Conservation (phyloP, 2,329 filamentous ascomycete species). For the Penicillium vulpinum region DNA sequence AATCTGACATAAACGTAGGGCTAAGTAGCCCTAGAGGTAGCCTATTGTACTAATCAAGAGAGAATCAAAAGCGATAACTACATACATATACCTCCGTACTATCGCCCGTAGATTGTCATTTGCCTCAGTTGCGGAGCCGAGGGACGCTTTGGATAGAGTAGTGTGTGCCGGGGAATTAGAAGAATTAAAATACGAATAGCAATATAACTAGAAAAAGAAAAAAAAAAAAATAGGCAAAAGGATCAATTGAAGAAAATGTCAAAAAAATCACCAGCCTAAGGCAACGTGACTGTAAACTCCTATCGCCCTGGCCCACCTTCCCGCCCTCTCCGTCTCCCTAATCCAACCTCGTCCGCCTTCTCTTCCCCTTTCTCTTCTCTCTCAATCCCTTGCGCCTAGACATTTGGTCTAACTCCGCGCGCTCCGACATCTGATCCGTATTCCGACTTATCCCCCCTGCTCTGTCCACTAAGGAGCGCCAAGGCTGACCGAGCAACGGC, state of each 20-base stretch:
- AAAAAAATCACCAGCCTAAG: constrained; percentile 7
- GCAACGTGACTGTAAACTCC: constrained; percentile 29
- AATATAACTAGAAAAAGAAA: neutral
- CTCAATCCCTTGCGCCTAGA: neutral
- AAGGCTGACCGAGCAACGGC: constrained; percentile 25
- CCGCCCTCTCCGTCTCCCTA: constrained; percentile 21
- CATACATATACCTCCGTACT: too few species aligned
- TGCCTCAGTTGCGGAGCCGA: constrained; percentile 18
- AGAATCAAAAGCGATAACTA: neutral
- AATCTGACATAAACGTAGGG: neutral
- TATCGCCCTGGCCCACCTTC: constrained; percentile 27
- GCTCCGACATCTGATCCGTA: neutral
- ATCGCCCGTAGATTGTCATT: constrained; percentile 13
- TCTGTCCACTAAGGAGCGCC: constrained; percentile 16
- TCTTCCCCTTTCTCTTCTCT: constrained; percentile 1
- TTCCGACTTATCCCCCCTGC: constrained; percentile 7
- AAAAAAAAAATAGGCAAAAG: neutral
- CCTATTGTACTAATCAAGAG: neutral
- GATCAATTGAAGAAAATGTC: neutral
- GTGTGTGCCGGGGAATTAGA: neutral
- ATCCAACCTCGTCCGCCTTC: constrained; percentile 15
- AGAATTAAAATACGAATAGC: neutral
- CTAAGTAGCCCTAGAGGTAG: too few species aligned
- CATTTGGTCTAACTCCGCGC: constrained; percentile 1
- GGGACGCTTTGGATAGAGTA: constrained; percentile 7